Percentiles rank a stretch among this genome's conserved stretches.
These are phyloP conservation scores for Metschnikowia picachoensis DNA, from an alignment of 805 yeast species.

Conservation along the genomic window DNA sequence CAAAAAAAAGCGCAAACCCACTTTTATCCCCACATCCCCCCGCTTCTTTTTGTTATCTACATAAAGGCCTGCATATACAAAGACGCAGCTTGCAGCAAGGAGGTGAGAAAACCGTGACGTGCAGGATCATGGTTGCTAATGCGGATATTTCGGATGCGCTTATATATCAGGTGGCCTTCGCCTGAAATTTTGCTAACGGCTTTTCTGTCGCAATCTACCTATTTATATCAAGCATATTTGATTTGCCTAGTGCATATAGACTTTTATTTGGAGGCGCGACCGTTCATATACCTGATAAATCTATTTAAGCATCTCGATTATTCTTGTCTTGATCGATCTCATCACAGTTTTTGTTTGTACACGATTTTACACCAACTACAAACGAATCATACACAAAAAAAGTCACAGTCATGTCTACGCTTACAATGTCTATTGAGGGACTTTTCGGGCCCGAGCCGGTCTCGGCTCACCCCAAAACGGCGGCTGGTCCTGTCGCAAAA, in stretches of 20 bases:
- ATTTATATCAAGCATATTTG: too few species aligned
- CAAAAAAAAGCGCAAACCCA: neutral
- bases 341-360: too few species aligned
- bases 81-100: slow-evolving; percentile 2
- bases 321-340: too few species aligned
- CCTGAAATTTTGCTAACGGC: too few species aligned
- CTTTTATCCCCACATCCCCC: neutral
- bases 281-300: too few species aligned
- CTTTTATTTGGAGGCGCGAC: too few species aligned
- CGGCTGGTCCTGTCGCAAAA: slow-evolving; percentile 7
- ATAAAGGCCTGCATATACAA: neutral
- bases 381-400: too few species aligned
- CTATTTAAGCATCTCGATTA: too few species aligned
- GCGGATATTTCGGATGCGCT: slow-evolving; percentile 2
- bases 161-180: slow-evolving; percentile 4
- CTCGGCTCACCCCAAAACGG: neutral
- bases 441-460: slow-evolving; percentile 12
- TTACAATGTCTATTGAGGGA: slow-evolving; percentile 17
- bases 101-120: neutral
- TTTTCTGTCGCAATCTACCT: too few species aligned
- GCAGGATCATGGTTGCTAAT: neutral
- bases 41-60: neutral
- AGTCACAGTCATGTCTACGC: slow-evolving; percentile 12
- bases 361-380: too few species aligned
- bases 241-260: too few species aligned